Base-by-base conservation (phyloP, 192 early-diverging fungal species). In the Paraglomus occultum region DNA sequence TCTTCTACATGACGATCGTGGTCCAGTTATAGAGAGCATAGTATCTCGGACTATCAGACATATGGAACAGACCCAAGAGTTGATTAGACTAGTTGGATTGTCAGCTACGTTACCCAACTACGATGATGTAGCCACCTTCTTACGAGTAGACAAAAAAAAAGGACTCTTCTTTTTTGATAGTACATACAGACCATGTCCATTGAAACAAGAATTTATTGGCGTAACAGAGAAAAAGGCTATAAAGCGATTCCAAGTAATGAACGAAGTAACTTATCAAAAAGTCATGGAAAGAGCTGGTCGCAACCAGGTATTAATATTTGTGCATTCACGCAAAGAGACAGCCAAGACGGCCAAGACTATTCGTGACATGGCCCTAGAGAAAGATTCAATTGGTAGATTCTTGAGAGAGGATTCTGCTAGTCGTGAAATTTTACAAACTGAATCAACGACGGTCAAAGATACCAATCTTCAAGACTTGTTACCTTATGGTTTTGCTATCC, bases 311-410 rank as follows among this genome's bases (percentile, higher is more conserved):
- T 80, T 99, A 47, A 87, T 99, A 23, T 99, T 99, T 84, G 94
- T 94, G 39, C 97, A 99, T 76, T 97, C 95, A 50, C 89, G 97
- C 12, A 99, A 98, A 74, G 97, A 99, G 71, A 99, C 97, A 1
- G 94, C 92, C 38, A 94, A 94, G 73, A 97, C 95, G 4, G 97
- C 95, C 1, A 93, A 92, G 71, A 88, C 92, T 12, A 72, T 97
- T 54, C 86, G 92, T 45, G 95, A 99, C 75, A 90, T 97, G 91
- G 94, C 94, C 6, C 75, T 98, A 20, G 94, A 94, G 59, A 92
- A 91, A 47, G 91, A 91, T 40, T 91, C 90, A 1, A 88, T 93
- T 53, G 90, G 84, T 5, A 76, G 90, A 77, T 94, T 99, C 77
- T 77, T 95, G 15, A 80, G 77, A 38, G 83, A 85, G n/a, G 95